Evolutionary conservation across 1,139 yeast species (phyloP).

Genomic region (Geotrichum aggregatum): DNA sequence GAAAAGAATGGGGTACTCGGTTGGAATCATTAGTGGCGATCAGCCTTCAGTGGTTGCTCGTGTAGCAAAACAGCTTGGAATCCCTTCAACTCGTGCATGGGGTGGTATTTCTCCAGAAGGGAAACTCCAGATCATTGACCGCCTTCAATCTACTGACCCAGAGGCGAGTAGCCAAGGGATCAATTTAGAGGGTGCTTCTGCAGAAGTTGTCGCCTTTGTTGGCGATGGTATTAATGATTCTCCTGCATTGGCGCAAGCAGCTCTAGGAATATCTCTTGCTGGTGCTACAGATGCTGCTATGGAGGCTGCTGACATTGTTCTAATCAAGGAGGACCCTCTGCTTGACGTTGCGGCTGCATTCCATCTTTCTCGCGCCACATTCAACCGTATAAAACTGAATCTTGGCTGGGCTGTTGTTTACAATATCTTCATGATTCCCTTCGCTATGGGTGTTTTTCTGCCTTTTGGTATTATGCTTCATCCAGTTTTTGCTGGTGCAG

Average conservation of each 20-base stretch:
- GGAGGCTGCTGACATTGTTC: slow-evolving; percentile 91
- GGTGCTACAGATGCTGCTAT: slow-evolving; percentile 95
- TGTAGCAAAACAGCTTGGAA: slow-evolving; percentile 66
- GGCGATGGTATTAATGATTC: slow-evolving; percentile 98
- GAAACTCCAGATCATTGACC: slow-evolving; percentile 63
- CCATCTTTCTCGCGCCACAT: slow-evolving; percentile 66
- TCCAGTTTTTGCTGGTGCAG: slow-evolving; percentile 78
- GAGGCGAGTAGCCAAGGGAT: slow-evolving; percentile 12
- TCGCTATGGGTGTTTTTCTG: slow-evolving; percentile 86
- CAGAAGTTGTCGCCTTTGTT: slow-evolving; percentile 63
- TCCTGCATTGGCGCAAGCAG: slow-evolving; percentile 86
- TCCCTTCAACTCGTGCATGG: slow-evolving; percentile 60
- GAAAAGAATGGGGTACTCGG: slow-evolving; percentile 51
- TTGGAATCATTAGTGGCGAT: slow-evolving; percentile 95
- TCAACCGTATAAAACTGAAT: slow-evolving; percentile 71
- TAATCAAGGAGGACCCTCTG: slow-evolving; percentile 47
- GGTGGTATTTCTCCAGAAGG: slow-evolving; percentile 75
- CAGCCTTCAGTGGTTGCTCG: slow-evolving; percentile 56
- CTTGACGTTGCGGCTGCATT: slow-evolving; percentile 69
- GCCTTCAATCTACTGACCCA: slow-evolving; percentile 46
- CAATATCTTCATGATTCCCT: slow-evolving; percentile 83
- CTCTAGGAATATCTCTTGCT: slow-evolving; percentile 85
- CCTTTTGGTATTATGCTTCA: slow-evolving; percentile 83
- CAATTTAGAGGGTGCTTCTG: slow-evolving; percentile 1
- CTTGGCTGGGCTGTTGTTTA: slow-evolving; percentile 83